phyloP scores from a whole-genome alignment of 2,329 filamentous ascomycete species.

The Graphilbum fragrans region DNA sequence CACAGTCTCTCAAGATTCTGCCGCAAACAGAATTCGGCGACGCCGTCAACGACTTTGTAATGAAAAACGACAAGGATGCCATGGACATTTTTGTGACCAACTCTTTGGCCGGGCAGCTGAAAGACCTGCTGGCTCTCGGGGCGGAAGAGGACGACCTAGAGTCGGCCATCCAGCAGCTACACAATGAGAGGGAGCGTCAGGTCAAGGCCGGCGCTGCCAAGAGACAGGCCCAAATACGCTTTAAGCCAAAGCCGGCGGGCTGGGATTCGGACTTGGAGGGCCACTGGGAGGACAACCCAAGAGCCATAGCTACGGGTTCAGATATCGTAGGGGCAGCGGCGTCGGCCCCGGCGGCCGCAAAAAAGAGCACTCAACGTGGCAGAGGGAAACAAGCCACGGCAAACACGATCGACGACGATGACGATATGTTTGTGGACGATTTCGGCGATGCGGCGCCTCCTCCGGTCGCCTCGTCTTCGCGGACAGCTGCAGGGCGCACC shows the following conservation, averaged over 20 bases:
- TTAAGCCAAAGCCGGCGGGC: conserved; percentile 63
- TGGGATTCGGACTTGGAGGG: conserved; percentile 92
- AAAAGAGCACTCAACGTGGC: background rate
- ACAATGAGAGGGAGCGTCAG: conserved; percentile 55
- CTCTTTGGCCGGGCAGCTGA: conserved; percentile 57
- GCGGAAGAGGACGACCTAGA: conserved; percentile 64
- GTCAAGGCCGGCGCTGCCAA: conserved; percentile 52
- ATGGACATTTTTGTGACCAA: conserved; percentile 73
- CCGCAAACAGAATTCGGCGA: conserved; percentile 89
- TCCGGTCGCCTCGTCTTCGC: conserved; percentile 18
- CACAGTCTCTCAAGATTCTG: conserved; percentile 83
- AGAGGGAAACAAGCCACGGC: background rate
- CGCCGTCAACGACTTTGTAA: conserved; percentile 83
- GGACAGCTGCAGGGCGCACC: conserved; percentile 12
- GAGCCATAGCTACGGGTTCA: conserved; percentile 31
- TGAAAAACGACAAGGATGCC: conserved; percentile 89
- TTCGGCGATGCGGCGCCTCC: conserved; percentile 36
- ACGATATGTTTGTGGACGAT: conserved; percentile 37
- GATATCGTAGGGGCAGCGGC: conserved; percentile 15
- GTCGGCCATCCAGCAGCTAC: conserved; percentile 61
- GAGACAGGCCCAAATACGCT: conserved; percentile 31
- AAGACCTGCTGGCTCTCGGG: conserved; percentile 53
- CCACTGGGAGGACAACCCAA: conserved; percentile 69
- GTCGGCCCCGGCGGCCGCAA: background rate
- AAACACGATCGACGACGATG: conserved; percentile 21